Percentiles rank a stretch among this genome's conserved stretches.
phyloP scores from a whole-genome alignment of 257 asterid genomes.

The Salvia miltiorrhiza region DNA sequence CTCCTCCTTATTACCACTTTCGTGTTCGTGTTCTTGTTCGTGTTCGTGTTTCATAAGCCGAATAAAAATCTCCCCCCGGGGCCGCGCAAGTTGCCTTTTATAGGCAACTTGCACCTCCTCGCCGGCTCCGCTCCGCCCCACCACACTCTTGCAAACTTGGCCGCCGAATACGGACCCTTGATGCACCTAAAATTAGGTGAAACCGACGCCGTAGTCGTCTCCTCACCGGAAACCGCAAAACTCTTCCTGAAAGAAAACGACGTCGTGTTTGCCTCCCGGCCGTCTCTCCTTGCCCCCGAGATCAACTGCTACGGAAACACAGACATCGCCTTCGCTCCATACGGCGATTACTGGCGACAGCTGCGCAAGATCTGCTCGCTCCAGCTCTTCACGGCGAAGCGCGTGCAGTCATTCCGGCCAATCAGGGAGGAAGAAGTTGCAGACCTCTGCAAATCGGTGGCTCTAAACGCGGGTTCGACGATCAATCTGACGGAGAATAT shows the following conservation, averaged over 20 bases:
- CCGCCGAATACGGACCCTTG: conserved; percentile 35
- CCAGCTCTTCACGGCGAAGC: conserved; percentile 21
- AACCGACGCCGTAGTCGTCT: conserved; percentile 16
- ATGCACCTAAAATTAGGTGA: conserved; percentile 38
- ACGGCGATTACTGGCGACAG: conserved; percentile 37
- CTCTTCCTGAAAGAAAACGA: conserved; percentile 32
- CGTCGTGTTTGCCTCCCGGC: conserved; percentile 26
- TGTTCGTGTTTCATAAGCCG: background rate
- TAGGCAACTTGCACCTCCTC: background rate
- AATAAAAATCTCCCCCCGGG: conserved; percentile 22
- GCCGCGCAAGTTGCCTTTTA: conserved; percentile 28
- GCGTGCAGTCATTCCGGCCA: conserved; percentile 13
- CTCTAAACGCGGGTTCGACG: background rate
- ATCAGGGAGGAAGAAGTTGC: conserved; percentile 23
- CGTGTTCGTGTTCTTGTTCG: background rate
- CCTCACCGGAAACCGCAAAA: conserved; percentile 24
- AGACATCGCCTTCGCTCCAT: conserved; percentile 28
- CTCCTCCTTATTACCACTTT: background rate
- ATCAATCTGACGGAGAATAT: conserved; percentile 21
- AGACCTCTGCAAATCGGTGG: conserved; percentile 15
- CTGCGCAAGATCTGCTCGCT: conserved; percentile 26
- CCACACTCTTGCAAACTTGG: conserved; percentile 12
- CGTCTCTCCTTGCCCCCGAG: conserved; percentile 12
- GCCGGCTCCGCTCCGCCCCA: conserved; percentile 8
- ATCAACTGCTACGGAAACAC: conserved; percentile 17